Conservation (phyloP, 352 stramenopile species). For the Blastocystis hominis region DNA sequence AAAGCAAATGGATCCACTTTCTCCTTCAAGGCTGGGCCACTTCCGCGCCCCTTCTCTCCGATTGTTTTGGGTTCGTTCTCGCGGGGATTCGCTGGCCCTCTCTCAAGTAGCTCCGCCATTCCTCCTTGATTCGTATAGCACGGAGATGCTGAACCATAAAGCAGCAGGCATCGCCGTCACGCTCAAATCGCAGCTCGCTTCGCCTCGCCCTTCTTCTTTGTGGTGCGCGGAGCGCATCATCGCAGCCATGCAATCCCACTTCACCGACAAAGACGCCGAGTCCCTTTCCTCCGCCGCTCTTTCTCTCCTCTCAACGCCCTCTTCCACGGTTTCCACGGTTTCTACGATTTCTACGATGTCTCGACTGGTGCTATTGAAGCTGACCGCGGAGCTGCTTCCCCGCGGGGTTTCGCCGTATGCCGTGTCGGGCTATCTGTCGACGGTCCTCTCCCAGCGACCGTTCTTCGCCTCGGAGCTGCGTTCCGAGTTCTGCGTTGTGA, state of each 20-base stretch:
- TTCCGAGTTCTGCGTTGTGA: not conserved
- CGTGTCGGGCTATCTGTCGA: not conserved
- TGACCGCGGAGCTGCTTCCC: not conserved
- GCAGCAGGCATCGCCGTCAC: not conserved
- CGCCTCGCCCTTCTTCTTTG: not conserved
- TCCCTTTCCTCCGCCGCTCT: not conserved
- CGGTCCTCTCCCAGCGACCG: not conserved
- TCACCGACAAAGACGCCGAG: not conserved
- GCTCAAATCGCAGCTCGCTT: not conserved
- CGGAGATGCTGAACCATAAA: not conserved
- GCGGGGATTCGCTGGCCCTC: not conserved
- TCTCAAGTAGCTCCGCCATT: not conserved
- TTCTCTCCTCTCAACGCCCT: not conserved
- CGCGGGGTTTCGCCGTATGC: not conserved
- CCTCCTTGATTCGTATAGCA: not conserved
- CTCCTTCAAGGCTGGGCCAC: not conserved
- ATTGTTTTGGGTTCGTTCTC: not conserved
- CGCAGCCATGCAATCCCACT: not conserved
- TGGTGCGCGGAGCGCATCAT: not conserved
- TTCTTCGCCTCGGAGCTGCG: not conserved
- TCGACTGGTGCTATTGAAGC: not conserved
- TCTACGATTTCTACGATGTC: not conserved
- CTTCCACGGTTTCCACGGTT: no score
- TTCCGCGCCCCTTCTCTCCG: no score
- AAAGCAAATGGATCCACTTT: not conserved